Evolutionary conservation across 2,329 filamentous ascomycete genomes (phyloP).

Genomic region (Fusarium cyanostomum): DNA sequence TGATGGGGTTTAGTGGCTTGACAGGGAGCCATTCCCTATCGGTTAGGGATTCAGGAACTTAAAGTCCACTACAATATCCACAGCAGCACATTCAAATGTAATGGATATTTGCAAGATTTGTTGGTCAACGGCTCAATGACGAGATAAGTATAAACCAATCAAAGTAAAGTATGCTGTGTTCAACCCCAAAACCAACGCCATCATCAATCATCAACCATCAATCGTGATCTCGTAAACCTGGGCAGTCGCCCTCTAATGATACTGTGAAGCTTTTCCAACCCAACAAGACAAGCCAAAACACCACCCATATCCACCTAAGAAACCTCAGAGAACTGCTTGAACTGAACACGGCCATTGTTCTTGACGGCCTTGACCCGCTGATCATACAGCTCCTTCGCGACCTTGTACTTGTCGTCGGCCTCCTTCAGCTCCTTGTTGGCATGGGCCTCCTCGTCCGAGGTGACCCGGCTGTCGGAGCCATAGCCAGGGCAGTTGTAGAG

Average conservation of each 20-base stretch:
- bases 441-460: not conserved
- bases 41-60: not conserved
- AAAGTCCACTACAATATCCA: not conserved
- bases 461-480: not conserved
- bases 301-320: not conserved
- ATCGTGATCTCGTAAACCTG: too few relatives aligned
- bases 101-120: not conserved
- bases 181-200: not conserved
- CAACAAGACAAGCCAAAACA: not conserved
- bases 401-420: not conserved
- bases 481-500: conserved; percentile 18
- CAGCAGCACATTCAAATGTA: not conserved
- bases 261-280: not conserved
- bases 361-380: not conserved
- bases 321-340: not conserved
- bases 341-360: not conserved
- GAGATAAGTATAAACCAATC: too few relatives aligned
- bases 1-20: conserved; percentile 5
- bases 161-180: too few relatives aligned
- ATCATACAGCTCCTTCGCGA: not conserved
- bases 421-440: not conserved
- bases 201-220: not conserved
- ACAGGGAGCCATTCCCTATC: not conserved
- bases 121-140: not conserved
- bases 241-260: too few relatives aligned